Conservation (phyloP, 305 asterid species). For the Rubia tinctorum region DNA sequence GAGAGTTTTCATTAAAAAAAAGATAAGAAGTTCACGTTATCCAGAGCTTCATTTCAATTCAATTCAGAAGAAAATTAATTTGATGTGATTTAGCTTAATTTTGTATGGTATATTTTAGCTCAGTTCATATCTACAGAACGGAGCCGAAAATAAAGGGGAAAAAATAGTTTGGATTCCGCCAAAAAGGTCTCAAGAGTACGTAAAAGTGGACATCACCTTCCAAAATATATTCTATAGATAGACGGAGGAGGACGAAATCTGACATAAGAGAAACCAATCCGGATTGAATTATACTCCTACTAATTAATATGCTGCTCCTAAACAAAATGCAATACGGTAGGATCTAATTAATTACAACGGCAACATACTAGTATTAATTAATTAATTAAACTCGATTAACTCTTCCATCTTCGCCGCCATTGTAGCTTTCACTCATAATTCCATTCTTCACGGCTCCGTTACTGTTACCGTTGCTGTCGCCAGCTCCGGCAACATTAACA, state of each 20-base stretch:
- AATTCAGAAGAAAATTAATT: too few species aligned
- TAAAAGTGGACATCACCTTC: neutral
- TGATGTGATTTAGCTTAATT: too few species aligned
- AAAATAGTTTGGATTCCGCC: neutral
- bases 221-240: neutral
- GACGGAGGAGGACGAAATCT: neutral
- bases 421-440: neutral
- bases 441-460: slow-evolving; percentile 22
- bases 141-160: neutral
- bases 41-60: too few species aligned
- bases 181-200: neutral
- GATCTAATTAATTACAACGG: neutral
- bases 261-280: neutral
- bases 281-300: neutral
- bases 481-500: slow-evolving; percentile 16
- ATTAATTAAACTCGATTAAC: neutral
- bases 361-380: too few species aligned
- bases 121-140: too few species aligned
- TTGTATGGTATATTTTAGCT: too few species aligned
- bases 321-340: neutral
- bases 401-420: neutral
- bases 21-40: too few species aligned
- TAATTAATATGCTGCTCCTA: neutral
- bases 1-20: too few species aligned
- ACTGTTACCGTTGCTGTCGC: neutral